Evolutionary conservation across 768 basidiomycete species (phyloP).

Genomic region (Leccinum obscurum): DNA sequence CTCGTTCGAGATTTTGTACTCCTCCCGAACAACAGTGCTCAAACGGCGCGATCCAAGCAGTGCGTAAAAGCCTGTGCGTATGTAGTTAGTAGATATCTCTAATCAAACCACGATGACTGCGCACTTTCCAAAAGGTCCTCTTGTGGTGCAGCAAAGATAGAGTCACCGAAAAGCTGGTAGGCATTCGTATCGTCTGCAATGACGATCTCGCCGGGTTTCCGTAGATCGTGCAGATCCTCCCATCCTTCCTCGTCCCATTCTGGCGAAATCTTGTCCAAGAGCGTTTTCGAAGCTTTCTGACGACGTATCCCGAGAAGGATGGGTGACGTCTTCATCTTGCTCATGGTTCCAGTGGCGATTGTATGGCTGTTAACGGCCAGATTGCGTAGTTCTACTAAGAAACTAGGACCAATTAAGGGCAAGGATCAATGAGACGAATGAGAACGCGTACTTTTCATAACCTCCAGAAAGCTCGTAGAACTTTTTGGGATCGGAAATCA

Average conservation of each 20-base stretch:
- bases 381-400: conserved; percentile 78
- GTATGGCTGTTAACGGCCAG: conserved; percentile 72
- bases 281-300: conserved; percentile 34
- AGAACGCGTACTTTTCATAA: conserved; percentile 54
- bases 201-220: conserved; percentile 66
- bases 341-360: conserved; percentile 48
- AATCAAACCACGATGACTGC: not conserved
- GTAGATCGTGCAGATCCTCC: conserved; percentile 72
- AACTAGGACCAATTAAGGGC: conserved; percentile 47
- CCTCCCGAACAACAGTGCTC: conserved; percentile 72
- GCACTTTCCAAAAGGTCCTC: conserved; percentile 88
- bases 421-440: not conserved
- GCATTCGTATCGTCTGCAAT: conserved; percentile 86
- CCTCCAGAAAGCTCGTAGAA: conserved; percentile 76
- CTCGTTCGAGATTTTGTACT: conserved; percentile 63
- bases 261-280: conserved; percentile 22
- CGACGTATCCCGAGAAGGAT: conserved; percentile 77
- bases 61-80: conserved; percentile 63
- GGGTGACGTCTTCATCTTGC: conserved; percentile 66
- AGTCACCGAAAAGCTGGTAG: conserved; percentile 75
- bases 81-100: not conserved
- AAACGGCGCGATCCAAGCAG: conserved; percentile 75
- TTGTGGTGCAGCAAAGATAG: conserved; percentile 78
- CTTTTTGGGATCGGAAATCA: conserved; percentile 64
- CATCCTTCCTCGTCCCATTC: conserved; percentile 68